A percentile compares a stretch with the other conserved stretches of the same genome.
These are phyloP conservation scores for Dryas octopetala DNA, from an alignment of 306 rosid genomes.

Conservation along the genomic window DNA sequence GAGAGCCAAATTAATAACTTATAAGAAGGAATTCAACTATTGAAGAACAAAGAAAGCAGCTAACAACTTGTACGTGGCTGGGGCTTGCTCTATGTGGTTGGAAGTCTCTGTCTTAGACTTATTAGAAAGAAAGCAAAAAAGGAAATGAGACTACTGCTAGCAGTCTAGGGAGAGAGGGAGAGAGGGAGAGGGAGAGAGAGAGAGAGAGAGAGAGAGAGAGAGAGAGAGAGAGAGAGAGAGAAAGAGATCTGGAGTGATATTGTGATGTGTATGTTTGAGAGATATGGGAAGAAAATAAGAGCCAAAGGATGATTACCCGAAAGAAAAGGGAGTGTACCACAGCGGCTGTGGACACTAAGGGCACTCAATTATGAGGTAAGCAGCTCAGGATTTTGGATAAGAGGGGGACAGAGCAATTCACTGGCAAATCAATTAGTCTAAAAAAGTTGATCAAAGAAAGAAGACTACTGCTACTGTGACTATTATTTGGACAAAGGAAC, in stretches of 20 bases:
- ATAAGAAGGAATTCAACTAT: not conserved
- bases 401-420: conserved; percentile 34
- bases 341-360: conserved; percentile 55
- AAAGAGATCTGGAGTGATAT: conserved; percentile 30
- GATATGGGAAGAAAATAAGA: conserved; percentile 74
- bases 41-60: too few relatives aligned
- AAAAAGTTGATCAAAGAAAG: conserved; percentile 34
- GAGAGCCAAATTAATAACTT: not conserved
- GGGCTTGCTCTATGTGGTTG: conserved; percentile 24
- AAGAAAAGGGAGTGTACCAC: conserved; percentile 75
- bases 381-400: conserved; percentile 49
- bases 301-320: conserved; percentile 75
- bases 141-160: conserved; percentile 20
- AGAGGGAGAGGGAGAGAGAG: conserved; percentile 43
- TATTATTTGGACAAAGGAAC: conserved; percentile 35
- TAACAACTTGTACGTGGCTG: too few relatives aligned
- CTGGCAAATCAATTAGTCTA: conserved; percentile 40
- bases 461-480: conserved; percentile 26
- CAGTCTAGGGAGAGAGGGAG: conserved; percentile 32
- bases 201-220: conserved; percentile 32
- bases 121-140: conserved; percentile 12
- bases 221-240: conserved; percentile 36
- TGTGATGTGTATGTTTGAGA: conserved; percentile 77
- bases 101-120: conserved; percentile 48
- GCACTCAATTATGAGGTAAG: conserved; percentile 73